A percentile compares a stretch with the other conserved stretches of the same genome.
Conservation (phyloP, 176 grass and related monocot genomes). For the Rhynchospora tenuis region DNA sequence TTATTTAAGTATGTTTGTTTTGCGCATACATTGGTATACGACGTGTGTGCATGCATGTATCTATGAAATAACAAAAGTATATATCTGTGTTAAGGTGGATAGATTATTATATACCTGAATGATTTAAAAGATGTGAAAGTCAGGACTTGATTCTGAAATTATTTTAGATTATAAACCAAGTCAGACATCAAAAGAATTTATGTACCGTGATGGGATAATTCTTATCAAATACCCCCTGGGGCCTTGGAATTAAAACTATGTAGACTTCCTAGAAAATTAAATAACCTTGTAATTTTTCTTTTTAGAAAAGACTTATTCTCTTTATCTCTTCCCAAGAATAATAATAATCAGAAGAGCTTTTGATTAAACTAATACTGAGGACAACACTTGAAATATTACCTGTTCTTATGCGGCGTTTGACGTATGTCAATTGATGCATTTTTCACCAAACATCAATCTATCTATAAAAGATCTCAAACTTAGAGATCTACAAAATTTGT, state of each 20-base stretch:
- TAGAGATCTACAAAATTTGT: not conserved
- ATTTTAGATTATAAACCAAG: constrained; percentile 13
- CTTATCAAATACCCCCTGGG: constrained; percentile 15
- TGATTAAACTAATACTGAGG: constrained; percentile 14
- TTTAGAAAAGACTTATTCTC: not conserved
- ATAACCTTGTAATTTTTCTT: not conserved
- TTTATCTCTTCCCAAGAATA: constrained; percentile 21
- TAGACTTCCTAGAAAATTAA: constrained; percentile 12
- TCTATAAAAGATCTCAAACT: not conserved
- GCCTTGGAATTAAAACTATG: constrained; percentile 1
- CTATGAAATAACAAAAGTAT: constrained; percentile 1
- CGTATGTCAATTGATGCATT: not conserved
- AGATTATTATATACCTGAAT: constrained; percentile 11
- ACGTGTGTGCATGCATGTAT: constrained; percentile 9
- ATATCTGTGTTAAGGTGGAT: not conserved
- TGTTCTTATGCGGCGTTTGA: constrained; percentile 1
- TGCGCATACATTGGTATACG: too few relatives aligned
- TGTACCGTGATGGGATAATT: constrained; percentile 20
- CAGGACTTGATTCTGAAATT: constrained; percentile 16
- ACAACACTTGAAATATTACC: not conserved
- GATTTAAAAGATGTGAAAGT: constrained; percentile 26
- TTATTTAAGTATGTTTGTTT: not conserved
- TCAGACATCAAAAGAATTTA: constrained; percentile 31
- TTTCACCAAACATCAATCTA: not conserved
- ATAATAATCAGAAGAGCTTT: not conserved